Evolutionary conservation across 2,329 filamentous ascomycete species (phyloP), one percentile per base, ranked within the genome.

Genomic region (Ophiostoma ips): DNA sequence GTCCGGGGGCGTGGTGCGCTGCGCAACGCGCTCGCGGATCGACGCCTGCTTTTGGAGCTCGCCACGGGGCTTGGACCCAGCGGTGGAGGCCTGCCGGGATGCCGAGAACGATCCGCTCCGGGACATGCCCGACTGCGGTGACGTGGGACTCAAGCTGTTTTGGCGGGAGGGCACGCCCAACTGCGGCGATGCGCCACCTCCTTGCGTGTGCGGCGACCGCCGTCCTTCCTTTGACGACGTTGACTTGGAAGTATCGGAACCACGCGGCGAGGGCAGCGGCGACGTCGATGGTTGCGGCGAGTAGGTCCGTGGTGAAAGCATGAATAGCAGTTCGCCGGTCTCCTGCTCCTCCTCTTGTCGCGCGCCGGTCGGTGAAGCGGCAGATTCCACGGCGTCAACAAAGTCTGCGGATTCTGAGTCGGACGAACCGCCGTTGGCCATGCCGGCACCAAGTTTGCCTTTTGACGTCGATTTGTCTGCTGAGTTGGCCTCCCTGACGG

Each of bases 261-360:
- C 55, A 46, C 66, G 65, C 2, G 73, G 72, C 5, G 73, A 73
- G 1, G 72, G 69, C 19, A 70, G 57, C 3, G 73, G 72, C 11
- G 68, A 64, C 0, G 70, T 67, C n/a, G n/a, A n/a, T 4, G 68
- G 69, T 47, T 69, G 65, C 0, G 76, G 76, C 0, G 73, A 77
- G 56, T 79, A 79, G 0, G 74, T 77, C 33, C 70, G 66, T 12
- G 76, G 76, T 54, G 79, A 75, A 5, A 80, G 64, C 19, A 79
- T 66, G 52, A 70, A 78, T 1, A 78, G 57, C 0, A 67, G 62
- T 10, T 66, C 66, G 36, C 40, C 48, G 18, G 16, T n/a, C 13
- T 51, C 49, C 3, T 16, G 7, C n/a, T 45, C 28, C 19, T 50
- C 43, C 12, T 31, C 40, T 19, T 46, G 43, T 8, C 28, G 48